A percentile compares a stretch with the other conserved stretches of the same genome.
Evolutionary conservation across 345 rosid species (phyloP).

Genomic region (Brassica napus): DNA sequence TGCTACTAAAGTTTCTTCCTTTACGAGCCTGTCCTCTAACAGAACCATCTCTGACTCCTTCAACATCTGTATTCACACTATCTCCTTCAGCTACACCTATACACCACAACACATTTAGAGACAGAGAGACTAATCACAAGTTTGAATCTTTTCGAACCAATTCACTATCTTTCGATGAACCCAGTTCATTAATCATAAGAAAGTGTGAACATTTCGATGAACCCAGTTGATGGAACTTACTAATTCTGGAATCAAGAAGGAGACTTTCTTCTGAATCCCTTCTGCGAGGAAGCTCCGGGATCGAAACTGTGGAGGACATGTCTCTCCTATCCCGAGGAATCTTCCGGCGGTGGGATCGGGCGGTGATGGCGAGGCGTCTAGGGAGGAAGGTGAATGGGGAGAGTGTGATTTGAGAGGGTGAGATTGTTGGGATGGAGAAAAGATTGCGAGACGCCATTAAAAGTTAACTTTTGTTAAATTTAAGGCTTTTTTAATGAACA

Average conservation of each 20-base stretch:
- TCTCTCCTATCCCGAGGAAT: slow-evolving; percentile 25
- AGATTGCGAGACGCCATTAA: slow-evolving; percentile 42
- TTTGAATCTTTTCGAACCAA: background rate
- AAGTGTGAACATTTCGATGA: background rate
- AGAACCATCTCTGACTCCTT: slow-evolving; percentile 47
- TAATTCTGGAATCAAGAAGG: slow-evolving; percentile 46
- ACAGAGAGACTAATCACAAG: background rate
- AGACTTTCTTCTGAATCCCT: slow-evolving; percentile 48
- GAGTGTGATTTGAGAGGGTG: slow-evolving; percentile 36
- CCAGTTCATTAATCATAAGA: background rate
- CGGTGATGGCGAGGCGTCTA: slow-evolving; percentile 24
- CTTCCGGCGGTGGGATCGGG: slow-evolving; percentile 39
- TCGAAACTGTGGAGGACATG: slow-evolving; percentile 43
- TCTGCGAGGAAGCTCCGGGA: slow-evolving; percentile 46
- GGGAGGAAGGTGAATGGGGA: slow-evolving; percentile 32
- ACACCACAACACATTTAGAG: background rate
- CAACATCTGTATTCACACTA: slow-evolving; percentile 41
- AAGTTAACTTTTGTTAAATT: background rate
- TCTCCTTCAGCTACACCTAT: slow-evolving; percentile 66
- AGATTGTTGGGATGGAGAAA: slow-evolving; percentile 40
- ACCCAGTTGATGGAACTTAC: slow-evolving; percentile 33
- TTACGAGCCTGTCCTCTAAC: slow-evolving; percentile 42
- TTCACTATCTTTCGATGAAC: background rate
- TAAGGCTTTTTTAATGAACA: slow-evolving; percentile 2
- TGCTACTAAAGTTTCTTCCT: slow-evolving; percentile 39